Percentiles rank a stretch among this genome's conserved stretches.
phyloP scores from a whole-genome alignment of 1,284 basidiomycete species.

The Ceraceosorus bombacis region DNA sequence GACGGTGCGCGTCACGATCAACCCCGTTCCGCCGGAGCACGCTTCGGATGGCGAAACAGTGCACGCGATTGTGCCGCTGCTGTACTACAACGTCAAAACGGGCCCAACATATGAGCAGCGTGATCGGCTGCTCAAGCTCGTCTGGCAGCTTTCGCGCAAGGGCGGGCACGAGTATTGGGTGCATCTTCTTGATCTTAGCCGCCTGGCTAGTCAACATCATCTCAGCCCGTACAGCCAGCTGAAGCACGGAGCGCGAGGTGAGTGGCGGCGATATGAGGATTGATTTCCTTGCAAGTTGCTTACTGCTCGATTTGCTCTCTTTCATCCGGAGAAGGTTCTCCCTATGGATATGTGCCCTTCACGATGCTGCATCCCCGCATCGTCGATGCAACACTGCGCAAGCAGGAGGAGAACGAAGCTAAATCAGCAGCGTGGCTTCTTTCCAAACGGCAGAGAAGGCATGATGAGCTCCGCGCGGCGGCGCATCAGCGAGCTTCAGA shows the following conservation, averaged over 20 bases:
- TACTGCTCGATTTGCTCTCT: neutral
- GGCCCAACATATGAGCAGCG: constrained; percentile 11
- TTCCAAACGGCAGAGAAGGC: constrained; percentile 2
- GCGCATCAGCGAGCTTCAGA: neutral
- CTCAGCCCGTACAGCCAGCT: constrained; percentile 36
- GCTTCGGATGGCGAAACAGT: no score
- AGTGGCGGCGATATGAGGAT: neutral
- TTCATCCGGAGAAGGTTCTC: constrained; percentile 23
- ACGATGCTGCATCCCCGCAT: constrained; percentile 36
- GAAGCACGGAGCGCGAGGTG: constrained; percentile 29
- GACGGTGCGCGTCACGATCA: no score
- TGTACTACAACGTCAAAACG: no score
- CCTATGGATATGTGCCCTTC: constrained; percentile 43
- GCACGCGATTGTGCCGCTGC: no score
- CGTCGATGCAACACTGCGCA: constrained; percentile 22
- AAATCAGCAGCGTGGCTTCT: constrained; percentile 23
- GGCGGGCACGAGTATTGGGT: constrained; percentile 35
- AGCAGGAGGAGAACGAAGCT: constrained; percentile 29
- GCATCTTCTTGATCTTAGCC: constrained; percentile 34
- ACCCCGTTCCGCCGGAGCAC: no score
- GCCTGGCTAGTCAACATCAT: constrained; percentile 44
- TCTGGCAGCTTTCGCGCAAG: constrained; percentile 3
- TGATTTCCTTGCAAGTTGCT: neutral
- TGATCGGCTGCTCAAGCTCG: constrained; percentile 6
- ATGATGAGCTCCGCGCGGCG: neutral